These are phyloP conservation scores for Xylariaceae sp. DNA, from an alignment of 2,329 filamentous ascomycete species.

Conservation along the genomic window DNA sequence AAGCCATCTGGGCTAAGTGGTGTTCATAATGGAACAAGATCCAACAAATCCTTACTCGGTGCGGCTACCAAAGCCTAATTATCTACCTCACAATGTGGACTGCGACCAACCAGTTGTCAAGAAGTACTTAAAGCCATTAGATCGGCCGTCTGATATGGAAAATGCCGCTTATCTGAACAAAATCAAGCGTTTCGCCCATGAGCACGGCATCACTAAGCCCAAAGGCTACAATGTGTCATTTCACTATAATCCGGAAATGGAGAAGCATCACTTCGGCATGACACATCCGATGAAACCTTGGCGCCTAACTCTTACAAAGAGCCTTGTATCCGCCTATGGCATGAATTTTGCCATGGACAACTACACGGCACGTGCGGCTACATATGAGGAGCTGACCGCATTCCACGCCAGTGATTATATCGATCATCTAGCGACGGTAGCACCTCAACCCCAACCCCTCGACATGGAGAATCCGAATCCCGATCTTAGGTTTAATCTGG, in stretches of 20 bases:
- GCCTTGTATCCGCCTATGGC: conserved; percentile 91
- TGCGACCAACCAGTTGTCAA: conserved; percentile 58
- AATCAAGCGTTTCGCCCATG: conserved; percentile 61
- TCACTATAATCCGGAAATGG: conserved; percentile 93
- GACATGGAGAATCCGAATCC: conserved; percentile 70
- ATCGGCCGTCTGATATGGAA: conserved; percentile 57
- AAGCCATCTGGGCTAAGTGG: background rate
- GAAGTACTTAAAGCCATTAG: conserved; percentile 58
- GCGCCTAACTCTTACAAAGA: conserved; percentile 93
- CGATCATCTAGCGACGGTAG: conserved; percentile 79
- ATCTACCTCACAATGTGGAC: conserved; percentile 61
- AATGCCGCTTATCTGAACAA: conserved; percentile 63
- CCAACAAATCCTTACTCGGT: conserved; percentile 52
- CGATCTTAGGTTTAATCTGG: conserved; percentile 80
- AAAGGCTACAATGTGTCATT: conserved; percentile 92
- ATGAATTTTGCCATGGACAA: conserved; percentile 98
- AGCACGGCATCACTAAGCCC: conserved; percentile 76
- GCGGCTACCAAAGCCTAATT: conserved; percentile 64
- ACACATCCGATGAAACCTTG: conserved; percentile 99
- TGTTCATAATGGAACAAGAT: conserved; percentile 48
- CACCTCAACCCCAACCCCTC: conserved; percentile 66
- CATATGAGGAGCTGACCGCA: conserved; percentile 81
- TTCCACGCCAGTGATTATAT: conserved; percentile 93
- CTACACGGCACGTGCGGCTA: conserved; percentile 83
- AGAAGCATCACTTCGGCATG: conserved; percentile 95